A percentile compares a stretch with the other conserved stretches of the same genome.
Conservation (phyloP, 805 yeast genomes). For the Cyberlindnera mycetangii region DNA sequence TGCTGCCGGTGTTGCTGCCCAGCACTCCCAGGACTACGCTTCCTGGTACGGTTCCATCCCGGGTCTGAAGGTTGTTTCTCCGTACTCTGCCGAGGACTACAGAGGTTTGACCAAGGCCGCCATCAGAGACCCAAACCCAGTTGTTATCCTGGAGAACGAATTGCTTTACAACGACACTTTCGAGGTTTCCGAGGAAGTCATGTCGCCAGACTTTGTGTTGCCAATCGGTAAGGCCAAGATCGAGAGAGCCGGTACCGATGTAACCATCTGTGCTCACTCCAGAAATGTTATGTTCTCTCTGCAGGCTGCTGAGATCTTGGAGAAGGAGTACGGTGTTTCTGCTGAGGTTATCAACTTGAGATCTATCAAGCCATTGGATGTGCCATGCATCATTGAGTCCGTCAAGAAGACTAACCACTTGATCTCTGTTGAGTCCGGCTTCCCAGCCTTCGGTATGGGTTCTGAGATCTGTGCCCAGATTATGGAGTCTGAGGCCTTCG, state of each 20-base stretch:
- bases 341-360: conserved; percentile 96
- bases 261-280: conserved; percentile 86
- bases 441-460: conserved; percentile 98
- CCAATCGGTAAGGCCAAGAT: conserved; percentile 96
- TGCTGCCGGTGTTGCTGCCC: conserved; percentile 99
- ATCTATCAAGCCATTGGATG: conserved; percentile 94
- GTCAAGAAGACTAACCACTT: conserved; percentile 96
- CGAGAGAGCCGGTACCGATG: conserved; percentile 89
- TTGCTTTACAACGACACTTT: conserved; percentile 88
- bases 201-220: conserved; percentile 81
- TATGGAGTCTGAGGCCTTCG: conserved; percentile 98
- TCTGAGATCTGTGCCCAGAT: conserved; percentile 96
- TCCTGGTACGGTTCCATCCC: conserved; percentile 99
- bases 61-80: conserved; percentile 94
- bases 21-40: conserved; percentile 96
- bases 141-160: conserved; percentile 94
- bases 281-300: conserved; percentile 85
- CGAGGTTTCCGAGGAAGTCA: conserved; percentile 84
- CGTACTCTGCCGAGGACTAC: conserved; percentile 93
- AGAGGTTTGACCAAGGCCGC: conserved; percentile 96
- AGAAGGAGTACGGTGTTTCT: conserved; percentile 79
- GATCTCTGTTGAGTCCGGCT: conserved; percentile 94
- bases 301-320: conserved; percentile 85
- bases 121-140: conserved; percentile 98
- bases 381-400: conserved; percentile 77